These are phyloP conservation scores for Ceriops decandra DNA, from an alignment of 345 rosid genomes.

Conservation along the genomic window DNA sequence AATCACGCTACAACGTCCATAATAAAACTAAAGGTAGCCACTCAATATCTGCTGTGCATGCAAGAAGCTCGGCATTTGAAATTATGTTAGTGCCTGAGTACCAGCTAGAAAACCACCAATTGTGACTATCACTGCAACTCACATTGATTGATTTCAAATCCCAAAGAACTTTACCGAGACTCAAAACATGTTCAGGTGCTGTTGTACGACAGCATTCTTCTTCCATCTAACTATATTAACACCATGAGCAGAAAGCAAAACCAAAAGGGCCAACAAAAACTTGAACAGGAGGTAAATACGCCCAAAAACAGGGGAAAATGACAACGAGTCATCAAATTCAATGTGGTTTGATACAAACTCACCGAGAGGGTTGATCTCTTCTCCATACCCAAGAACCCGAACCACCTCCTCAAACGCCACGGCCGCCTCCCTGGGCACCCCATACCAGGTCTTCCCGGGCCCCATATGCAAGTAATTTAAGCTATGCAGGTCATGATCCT, in stretches of 20 bases:
- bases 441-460: constrained; percentile 96
- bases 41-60: neutral
- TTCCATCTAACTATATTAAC: too few relatives aligned
- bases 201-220: too few relatives aligned
- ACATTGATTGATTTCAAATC: neutral
- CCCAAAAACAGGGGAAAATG: constrained; percentile 27
- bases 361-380: constrained; percentile 95
- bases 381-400: constrained; percentile 90
- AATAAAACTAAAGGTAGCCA: neutral
- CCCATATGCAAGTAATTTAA: constrained; percentile 97
- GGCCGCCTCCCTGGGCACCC: constrained; percentile 91
- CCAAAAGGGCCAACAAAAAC: neutral
- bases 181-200: constrained; percentile 1
- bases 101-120: neutral
- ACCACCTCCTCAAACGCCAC: constrained; percentile 95
- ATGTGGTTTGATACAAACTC: constrained; percentile 25
- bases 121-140: neutral
- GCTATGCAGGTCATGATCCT: constrained; percentile 97
- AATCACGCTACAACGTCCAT: neutral
- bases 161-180: neutral
- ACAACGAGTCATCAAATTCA: neutral
- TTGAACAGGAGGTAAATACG: neutral
- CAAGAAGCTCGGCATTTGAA: neutral
- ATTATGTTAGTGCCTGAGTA: neutral
- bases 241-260: neutral